phyloP scores from a whole-genome alignment of 2,329 filamentous ascomycete species.

The Fusarium longipes region DNA sequence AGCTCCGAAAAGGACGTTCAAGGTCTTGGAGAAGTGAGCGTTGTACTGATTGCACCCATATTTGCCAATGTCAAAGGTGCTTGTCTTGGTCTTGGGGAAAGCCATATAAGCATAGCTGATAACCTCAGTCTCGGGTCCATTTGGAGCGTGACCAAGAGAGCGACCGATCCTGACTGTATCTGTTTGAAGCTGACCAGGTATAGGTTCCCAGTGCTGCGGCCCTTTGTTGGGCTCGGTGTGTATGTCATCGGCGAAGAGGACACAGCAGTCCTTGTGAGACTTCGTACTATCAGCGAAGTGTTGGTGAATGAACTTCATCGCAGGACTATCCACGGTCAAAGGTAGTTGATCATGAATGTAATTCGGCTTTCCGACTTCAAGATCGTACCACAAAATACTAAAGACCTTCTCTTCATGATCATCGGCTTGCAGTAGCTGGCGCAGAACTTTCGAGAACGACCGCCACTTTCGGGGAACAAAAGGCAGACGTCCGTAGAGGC shows the following conservation, averaged over 20 bases:
- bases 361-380: background rate
- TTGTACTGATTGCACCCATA: slow-evolving; percentile 47
- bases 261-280: slow-evolving; percentile 23
- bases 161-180: slow-evolving; percentile 36
- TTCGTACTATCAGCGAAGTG: slow-evolving; percentile 5
- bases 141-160: background rate
- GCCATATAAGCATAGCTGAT: slow-evolving; percentile 38
- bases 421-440: slow-evolving; percentile 37
- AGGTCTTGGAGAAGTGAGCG: slow-evolving; percentile 37
- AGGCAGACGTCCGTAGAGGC: slow-evolving; percentile 50
- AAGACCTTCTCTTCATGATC: background rate
- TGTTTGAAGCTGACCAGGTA: slow-evolving; percentile 15
- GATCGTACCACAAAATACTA: slow-evolving; percentile 30
- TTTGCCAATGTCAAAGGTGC: slow-evolving; percentile 9
- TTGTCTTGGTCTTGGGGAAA: slow-evolving; percentile 27
- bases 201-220: slow-evolving; percentile 39
- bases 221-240: background rate
- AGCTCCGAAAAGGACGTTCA: slow-evolving; percentile 45
- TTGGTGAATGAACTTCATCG: background rate
- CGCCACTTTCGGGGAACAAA: slow-evolving; percentile 38
- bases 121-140: slow-evolving; percentile 6
- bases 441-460: slow-evolving; percentile 38
- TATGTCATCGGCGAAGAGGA: slow-evolving; percentile 40
- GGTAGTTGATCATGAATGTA: slow-evolving; percentile 21
- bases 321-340: background rate